Percentiles rank a stretch among this genome's conserved stretches.
Conservation (phyloP, 163 green algal genomes). For the Scenedesmus sp. region DNA sequence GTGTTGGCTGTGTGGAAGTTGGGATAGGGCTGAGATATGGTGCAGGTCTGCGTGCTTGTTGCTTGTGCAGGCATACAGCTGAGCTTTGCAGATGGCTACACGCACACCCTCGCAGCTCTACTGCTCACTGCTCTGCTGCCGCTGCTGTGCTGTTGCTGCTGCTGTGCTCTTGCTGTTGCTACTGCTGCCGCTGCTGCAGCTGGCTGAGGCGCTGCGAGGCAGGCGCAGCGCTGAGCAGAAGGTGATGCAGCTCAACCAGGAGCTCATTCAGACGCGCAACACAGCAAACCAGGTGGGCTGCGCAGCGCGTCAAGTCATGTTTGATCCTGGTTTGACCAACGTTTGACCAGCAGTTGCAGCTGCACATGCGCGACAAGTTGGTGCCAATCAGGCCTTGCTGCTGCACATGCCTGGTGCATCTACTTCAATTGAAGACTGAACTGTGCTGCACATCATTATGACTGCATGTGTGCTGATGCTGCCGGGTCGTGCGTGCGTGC, state of each 20-base stretch:
- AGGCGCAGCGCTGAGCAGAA: background rate
- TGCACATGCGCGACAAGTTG: background rate
- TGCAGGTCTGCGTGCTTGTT: background rate
- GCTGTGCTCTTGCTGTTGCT: background rate
- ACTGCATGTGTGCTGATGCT: background rate
- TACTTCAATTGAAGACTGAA: too few relatives aligned
- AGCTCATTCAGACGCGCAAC: conserved; percentile 39
- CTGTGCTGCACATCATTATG: too few relatives aligned
- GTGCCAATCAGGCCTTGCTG: background rate
- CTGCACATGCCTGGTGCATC: background rate
- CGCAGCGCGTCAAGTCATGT: too few relatives aligned
- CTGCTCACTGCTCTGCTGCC: background rate
- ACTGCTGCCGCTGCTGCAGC: background rate
- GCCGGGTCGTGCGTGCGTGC: background rate
- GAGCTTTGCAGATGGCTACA: background rate
- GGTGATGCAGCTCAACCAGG: conserved; percentile 12
- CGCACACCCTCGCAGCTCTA: background rate
- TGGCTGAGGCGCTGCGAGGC: conserved; percentile 11
- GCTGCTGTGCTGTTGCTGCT: conserved; percentile 4
- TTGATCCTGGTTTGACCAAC: too few relatives aligned
- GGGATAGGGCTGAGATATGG: background rate
- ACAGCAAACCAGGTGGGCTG: conserved; percentile 41
- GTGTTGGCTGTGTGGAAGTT: background rate
- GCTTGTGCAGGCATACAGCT: background rate
- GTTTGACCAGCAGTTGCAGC: background rate